These are phyloP conservation scores for Aureobasidium sp. DNA, from an alignment of 2,329 filamentous ascomycete species.

Conservation along the genomic window DNA sequence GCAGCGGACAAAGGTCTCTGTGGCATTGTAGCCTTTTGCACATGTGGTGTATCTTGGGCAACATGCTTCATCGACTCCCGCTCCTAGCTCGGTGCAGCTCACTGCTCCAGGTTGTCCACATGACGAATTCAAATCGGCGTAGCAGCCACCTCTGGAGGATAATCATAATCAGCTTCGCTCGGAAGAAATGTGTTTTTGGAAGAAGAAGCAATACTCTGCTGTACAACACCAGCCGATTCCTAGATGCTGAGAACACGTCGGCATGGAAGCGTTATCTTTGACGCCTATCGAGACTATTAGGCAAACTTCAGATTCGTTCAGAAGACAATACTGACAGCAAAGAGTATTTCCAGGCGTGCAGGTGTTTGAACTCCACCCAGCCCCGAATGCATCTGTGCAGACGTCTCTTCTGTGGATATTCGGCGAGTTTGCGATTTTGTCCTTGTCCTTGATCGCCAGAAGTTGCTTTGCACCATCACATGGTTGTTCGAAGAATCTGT, in stretches of 20 bases:
- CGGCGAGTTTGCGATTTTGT: neutral
- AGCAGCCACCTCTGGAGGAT: constrained; percentile 13
- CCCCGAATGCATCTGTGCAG: constrained; percentile 16
- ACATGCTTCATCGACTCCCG: constrained; percentile 16
- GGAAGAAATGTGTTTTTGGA: no score
- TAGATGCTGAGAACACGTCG: constrained; percentile 10
- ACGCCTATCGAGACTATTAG: neutral
- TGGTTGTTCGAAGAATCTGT: neutral
- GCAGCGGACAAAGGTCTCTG: constrained; percentile 7
- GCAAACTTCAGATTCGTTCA: no score
- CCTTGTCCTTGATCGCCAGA: neutral
- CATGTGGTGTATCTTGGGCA: constrained; percentile 18
- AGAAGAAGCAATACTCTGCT: neutral
- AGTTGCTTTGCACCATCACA: neutral
- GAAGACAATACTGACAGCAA: constrained; percentile 11
- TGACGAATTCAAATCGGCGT: constrained; percentile 14
- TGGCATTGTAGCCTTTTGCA: constrained; percentile 9
- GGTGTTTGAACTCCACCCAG: constrained; percentile 6
- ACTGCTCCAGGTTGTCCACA: constrained; percentile 18
- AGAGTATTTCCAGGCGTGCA: constrained; percentile 18
- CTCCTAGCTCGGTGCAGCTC: constrained; percentile 11
- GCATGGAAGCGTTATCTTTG: neutral
- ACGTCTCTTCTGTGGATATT: constrained; percentile 10
- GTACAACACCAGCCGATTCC: constrained; percentile 18
- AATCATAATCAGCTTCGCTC: neutral